Percentiles rank a stretch among this genome's conserved stretches.
Conservation (phyloP, 2,329 filamentous ascomycete genomes). For the Paraconiothyrium sp. region DNA sequence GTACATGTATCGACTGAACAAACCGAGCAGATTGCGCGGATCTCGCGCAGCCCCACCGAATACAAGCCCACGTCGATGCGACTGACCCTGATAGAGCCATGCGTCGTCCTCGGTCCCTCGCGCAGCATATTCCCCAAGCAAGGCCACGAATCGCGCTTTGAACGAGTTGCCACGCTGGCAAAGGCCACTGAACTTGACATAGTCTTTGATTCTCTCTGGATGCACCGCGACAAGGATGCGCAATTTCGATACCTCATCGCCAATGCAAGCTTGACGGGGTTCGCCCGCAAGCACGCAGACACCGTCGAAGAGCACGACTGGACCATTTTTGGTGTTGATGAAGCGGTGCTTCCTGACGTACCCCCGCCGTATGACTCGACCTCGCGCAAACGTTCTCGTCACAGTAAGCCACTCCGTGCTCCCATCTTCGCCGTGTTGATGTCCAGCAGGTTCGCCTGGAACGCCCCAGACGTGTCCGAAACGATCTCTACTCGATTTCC, state of each 20-base stretch:
- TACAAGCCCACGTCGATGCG: not conserved
- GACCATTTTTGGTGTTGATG: slow-evolving; percentile 6
- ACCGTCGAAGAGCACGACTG: slow-evolving; percentile 1
- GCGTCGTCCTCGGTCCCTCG: not conserved
- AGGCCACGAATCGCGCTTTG: not conserved
- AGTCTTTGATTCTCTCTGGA: slow-evolving; percentile 9
- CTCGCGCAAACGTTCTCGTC: slow-evolving; percentile 1
- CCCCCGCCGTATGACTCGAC: not conserved
- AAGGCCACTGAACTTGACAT: not conserved
- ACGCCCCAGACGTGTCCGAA: slow-evolving; percentile 3
- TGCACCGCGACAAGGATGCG: not conserved
- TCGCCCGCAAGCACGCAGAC: too few relatives aligned
- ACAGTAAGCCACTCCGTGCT: not conserved
- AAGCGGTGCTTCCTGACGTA: not conserved
- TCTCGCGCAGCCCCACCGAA: not conserved
- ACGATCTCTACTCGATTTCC: not conserved
- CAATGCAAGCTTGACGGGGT: too few relatives aligned
- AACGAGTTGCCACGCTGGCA: not conserved
- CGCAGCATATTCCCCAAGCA: not conserved
- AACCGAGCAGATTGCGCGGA: not conserved
- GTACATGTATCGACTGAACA: too few relatives aligned
- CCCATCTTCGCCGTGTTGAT: not conserved
- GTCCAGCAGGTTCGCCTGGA: not conserved
- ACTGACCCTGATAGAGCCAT: not conserved
- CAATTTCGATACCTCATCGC: slow-evolving; percentile 1